Evolutionary conservation across 2,329 filamentous ascomycete genomes (phyloP), one percentile per base, ranked within the genome.

Genomic region (Grosmannia penicillata): DNA sequence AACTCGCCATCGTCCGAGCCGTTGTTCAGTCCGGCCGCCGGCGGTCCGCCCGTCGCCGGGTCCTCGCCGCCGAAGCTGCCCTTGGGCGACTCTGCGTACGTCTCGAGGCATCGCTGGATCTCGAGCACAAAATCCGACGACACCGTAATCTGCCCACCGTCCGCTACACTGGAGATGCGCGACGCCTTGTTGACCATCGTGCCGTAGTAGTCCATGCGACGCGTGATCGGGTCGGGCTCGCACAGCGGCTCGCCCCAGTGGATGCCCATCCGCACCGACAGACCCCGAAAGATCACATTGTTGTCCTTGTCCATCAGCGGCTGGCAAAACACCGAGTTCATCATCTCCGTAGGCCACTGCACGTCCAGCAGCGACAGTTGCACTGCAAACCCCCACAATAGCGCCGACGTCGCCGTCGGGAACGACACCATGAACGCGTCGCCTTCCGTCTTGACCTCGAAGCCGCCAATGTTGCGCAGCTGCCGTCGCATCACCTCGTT

Each of bases 341-440:
- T 65, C 43, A 98, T 87, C 56, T 98, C 91, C 9, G 83, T 77
- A 3, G 91, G 91, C 91, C 91, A 98, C 49, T 78, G 74, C 17
- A 93, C 83, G 47, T 94, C 83, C 2, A 98, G 72, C 4, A 98
- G 72, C 51, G 81, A 73, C 47, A 78, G 79, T 57, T 98, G 91
- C 22, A 95, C 87, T 18, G 86, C 84, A 60, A 98, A 98, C 50
- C 82, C 93, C 91, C 91, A 98, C 8, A 98, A 69, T 35, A 98
- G 63, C 6, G 91, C 91, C 8, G 87, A 91, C 1, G 91, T 96
- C 3, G 91, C 86, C 0, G 91, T 96, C 2, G 87, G 84, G 59
- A 98, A 98, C 9, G 89, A 93, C 24, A 98, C 91, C 87, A 98
- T 96, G 53, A 98, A 98, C 8, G 91, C 91, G 60, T 98, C 91